Percentiles rank a stretch among this genome's conserved stretches.
Conservation (phyloP, 805 yeast genomes). For the Metschnikowia gelsemii region DNA sequence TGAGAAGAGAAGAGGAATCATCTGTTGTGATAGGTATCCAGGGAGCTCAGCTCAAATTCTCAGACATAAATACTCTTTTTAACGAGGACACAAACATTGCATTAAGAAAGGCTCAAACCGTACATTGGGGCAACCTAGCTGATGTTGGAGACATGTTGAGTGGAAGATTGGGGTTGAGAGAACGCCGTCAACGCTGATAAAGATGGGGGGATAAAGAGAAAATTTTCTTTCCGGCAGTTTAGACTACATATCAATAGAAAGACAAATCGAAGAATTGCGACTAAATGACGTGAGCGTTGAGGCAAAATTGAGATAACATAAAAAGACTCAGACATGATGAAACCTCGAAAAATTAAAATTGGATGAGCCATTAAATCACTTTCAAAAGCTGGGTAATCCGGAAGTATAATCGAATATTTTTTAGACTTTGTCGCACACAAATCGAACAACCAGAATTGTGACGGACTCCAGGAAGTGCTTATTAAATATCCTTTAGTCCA, state of each 20-base stretch:
- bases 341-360: no score
- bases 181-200: slow-evolving; percentile 17
- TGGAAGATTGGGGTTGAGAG: slow-evolving; percentile 55
- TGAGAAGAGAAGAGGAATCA: slow-evolving; percentile 18
- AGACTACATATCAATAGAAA: no score
- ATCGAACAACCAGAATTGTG: no score
- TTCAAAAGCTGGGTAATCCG: no score
- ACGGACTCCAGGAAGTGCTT: no score
- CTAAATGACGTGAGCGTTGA: not conserved
- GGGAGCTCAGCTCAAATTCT: slow-evolving; percentile 62
- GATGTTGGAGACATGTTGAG: slow-evolving; percentile 67
- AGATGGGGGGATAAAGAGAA: no score
- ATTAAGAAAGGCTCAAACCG: slow-evolving; percentile 62
- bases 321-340: not conserved
- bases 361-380: no score
- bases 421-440: no score
- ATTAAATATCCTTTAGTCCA: no score
- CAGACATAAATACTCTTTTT: slow-evolving; percentile 57
- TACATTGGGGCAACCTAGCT: slow-evolving; percentile 68
- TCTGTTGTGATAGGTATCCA: slow-evolving; percentile 70
- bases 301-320: not conserved
- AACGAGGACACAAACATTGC: slow-evolving; percentile 56
- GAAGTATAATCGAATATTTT: no score
- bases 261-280: not conserved
- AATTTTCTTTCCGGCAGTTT: no score